A percentile compares a stretch with the other conserved stretches of the same genome.
Conservation (phyloP, 2,329 filamentous ascomycete species). For the Colletotrichum sansevieriae region DNA sequence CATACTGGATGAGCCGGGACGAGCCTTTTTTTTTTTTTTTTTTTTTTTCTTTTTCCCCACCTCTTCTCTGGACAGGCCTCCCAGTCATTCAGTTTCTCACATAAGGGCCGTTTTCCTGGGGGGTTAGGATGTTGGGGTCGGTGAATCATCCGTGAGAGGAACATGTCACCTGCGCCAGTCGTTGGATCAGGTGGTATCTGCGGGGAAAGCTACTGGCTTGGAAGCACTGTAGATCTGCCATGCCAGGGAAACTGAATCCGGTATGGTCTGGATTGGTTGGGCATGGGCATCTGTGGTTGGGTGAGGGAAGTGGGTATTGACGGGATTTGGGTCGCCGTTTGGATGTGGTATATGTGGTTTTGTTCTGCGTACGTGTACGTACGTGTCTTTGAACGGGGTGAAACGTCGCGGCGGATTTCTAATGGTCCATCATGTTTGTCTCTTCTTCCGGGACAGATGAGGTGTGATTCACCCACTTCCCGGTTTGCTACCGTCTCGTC, state of each 20-base stretch:
- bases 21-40: background rate
- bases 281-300: background rate
- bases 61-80: background rate
- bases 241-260: constrained; percentile 10
- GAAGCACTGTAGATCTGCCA: background rate
- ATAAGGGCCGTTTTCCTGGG: no score
- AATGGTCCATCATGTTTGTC: no score
- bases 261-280: background rate
- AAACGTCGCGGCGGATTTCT: no score
- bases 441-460: no score
- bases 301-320: background rate
- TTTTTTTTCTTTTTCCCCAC: no score
- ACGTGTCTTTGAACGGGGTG: background rate
- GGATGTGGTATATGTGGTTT: constrained; percentile 3
- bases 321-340: background rate
- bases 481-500: no score
- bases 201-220: constrained; percentile 5
- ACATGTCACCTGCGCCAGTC: constrained; percentile 2
- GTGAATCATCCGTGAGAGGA: background rate
- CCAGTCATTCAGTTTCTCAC: background rate
- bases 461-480: no score
- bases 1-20: constrained; percentile 2
- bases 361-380: no score
- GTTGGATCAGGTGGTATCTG: constrained; percentile 12
- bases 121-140: background rate